Evolutionary conservation across 169 alveolate genomes (phyloP), one percentile per base, ranked within the genome.

Genomic region (Eimeria sp.): DNA sequence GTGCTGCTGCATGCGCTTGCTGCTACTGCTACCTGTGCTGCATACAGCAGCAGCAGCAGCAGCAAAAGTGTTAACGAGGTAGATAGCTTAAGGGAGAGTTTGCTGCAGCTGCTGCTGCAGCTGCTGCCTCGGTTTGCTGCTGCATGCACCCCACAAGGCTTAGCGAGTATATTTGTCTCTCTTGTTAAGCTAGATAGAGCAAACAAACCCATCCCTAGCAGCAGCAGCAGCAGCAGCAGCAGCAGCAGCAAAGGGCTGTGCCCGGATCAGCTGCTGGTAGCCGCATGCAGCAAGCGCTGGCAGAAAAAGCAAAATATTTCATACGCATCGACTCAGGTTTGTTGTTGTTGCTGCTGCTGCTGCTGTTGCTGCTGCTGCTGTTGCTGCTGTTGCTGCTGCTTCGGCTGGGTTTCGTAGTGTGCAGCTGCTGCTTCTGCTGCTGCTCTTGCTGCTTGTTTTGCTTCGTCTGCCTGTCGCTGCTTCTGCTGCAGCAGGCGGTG

Each of bases 191-290:
- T 67, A 30, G 43, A 67, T 25, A 67, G 22, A 30, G 63, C 63
- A 54, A 54, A 54, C 63, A 54, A 54, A 3, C 63, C 63, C 4
- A 54, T 54, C 63, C 13, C 34, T 10, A 67, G 43, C 78, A 67
- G 78, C 78, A 67, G 78, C 78, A 67, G 78, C 78, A 25, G 30
- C 43, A 67, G 78, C 47, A 67, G 78, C 78, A 67, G 78, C 78
- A 67, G 78, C 78, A 25, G 30, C 43, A 67, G 78, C 47, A 67
- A 0, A 25, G 78, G 22, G 30, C 43, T 67, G 78, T 67, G n/a
- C 43, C 78, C 78, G 16, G 78, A 67, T 30, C 47, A 25, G 47
- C 43, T 67, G 78, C 43, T 67, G 16, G 78, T 67, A 10, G 78
- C 47, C 22, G 78, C 78, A 67, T 67, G 78, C 78, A 67, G 78